Evolutionary conservation across 2,329 filamentous ascomycete species (phyloP).

Genomic region (Alternaria consortialis): DNA sequence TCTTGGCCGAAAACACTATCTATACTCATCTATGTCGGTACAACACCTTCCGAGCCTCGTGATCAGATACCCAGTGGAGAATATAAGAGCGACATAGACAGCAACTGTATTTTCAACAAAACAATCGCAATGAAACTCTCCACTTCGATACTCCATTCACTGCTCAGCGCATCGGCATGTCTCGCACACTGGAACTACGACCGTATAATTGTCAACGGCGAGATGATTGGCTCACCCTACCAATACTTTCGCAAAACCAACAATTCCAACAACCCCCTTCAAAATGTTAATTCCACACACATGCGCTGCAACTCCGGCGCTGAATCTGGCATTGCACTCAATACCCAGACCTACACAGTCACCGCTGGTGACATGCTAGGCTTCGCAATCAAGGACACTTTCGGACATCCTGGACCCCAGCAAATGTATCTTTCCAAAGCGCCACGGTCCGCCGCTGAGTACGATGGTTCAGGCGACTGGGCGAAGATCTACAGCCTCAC

Average conservation of each 20-base stretch:
- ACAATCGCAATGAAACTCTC: slow-evolving; percentile 4
- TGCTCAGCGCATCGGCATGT: slow-evolving; percentile 7
- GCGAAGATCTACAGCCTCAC: slow-evolving; percentile 36
- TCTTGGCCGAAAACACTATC: neutral
- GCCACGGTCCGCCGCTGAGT: slow-evolving; percentile 23
- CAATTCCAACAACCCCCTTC: slow-evolving; percentile 36
- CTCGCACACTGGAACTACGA: slow-evolving; percentile 40
- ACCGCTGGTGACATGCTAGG: slow-evolving; percentile 56
- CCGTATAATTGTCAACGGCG: slow-evolving; percentile 38
- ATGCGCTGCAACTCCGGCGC: slow-evolving; percentile 39
- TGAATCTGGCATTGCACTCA: slow-evolving; percentile 15
- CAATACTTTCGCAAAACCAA: slow-evolving; percentile 35
- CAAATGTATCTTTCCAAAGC: slow-evolving; percentile 42
- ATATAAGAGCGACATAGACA: neutral
- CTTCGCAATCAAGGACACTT: slow-evolving; percentile 58
- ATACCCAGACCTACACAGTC: slow-evolving; percentile 37
- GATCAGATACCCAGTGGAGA: neutral
- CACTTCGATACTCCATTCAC: slow-evolving; percentile 1
- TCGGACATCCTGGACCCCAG: slow-evolving; percentile 46
- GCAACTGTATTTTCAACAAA: neutral
- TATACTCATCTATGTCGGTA: neutral
- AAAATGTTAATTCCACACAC: slow-evolving; percentile 34
- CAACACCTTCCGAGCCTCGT: neutral
- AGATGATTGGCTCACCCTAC: slow-evolving; percentile 34
- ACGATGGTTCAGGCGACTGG: slow-evolving; percentile 39